Base-by-base conservation (phyloP, 305 asterid species). In the Fraxinus dipetala region DNA sequence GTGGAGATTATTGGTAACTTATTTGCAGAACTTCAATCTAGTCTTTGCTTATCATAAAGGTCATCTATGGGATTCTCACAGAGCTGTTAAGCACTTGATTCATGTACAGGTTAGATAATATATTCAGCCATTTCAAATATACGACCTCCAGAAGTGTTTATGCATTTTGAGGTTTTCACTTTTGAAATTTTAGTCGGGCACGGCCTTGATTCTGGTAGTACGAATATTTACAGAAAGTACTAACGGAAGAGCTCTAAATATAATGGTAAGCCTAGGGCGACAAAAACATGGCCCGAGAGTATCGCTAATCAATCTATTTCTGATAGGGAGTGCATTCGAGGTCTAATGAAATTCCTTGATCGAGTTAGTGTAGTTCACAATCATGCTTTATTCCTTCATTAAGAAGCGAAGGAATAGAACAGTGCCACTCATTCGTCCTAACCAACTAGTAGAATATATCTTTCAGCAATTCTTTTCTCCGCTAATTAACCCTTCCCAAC, bases 1-100 rank as follows among this genome's bases (percentile, higher is more conserved):
- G 98, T 77, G 85, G 87, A 20, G 98, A 93, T 87, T 95, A 93
- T 83, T 93, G 98, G 98, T 95, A 83, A 88, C 81, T 78, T 48
- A n/a, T 0, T 10, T n/a, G 65, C 65, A 54, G 0, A 54, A 54
- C 24, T 69, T 69, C 36, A 13, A 28, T 69, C 22, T 9, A 26
- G 20, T 30, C 20, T 14, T 30, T 20, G 14, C 31, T 61, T 61
- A 61, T 61, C 70, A 8, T 61, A 61, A 8, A 61, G 32, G 70
- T 61, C 70, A 61, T 22, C 32, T 2, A 61, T 22, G 70, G 31
- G 16, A 61, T 20, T 20, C 20, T 69, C 2, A 7, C 4, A 30
- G 32, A 24, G 35, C 32, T 24, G 40, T 30, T 13, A 14, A 26
- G 35, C 20, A 69, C 3, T 69, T 26, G 40, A 30, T 30, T 5